Percentiles rank a stretch among this genome's conserved stretches.
phyloP scores from a whole-genome alignment of 2,329 filamentous ascomycete species.

The Aspergillus flavus region DNA sequence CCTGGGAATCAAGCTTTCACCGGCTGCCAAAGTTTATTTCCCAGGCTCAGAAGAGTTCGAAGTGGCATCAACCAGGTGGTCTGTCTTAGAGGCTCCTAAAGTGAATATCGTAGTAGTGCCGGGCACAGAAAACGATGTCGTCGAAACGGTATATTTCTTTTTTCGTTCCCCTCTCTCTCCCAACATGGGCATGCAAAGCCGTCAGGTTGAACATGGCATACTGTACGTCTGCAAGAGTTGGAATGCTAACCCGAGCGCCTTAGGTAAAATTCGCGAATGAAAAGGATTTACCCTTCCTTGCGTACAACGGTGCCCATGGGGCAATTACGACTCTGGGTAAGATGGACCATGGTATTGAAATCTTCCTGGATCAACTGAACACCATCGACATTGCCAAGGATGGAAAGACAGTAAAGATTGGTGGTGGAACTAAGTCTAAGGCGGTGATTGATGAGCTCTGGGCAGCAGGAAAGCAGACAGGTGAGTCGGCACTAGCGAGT shows the following conservation, averaged over 20 bases:
- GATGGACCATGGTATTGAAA: constrained; percentile 55
- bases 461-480: constrained; percentile 53
- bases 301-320: constrained; percentile 57
- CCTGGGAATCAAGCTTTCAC: constrained; percentile 36
- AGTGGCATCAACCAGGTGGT: constrained; percentile 49
- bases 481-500: background rate
- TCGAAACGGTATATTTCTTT: constrained; percentile 43
- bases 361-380: constrained; percentile 51
- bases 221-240: background rate
- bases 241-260: background rate
- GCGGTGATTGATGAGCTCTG: constrained; percentile 53
- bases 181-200: background rate
- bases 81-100: constrained; percentile 45
- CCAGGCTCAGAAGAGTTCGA: constrained; percentile 47
- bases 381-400: constrained; percentile 43
- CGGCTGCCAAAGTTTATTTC: constrained; percentile 45
- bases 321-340: constrained; percentile 52
- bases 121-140: constrained; percentile 53
- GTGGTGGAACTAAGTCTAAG: constrained; percentile 53
- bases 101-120: constrained; percentile 53
- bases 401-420: constrained; percentile 51
- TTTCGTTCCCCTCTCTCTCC: background rate
- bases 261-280: constrained; percentile 54
- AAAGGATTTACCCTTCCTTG: constrained; percentile 54
- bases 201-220: background rate